Evolutionary conservation across 768 basidiomycete species (phyloP), one percentile per base, ranked within the genome.

Genomic region (Mrakia blollopis): DNA sequence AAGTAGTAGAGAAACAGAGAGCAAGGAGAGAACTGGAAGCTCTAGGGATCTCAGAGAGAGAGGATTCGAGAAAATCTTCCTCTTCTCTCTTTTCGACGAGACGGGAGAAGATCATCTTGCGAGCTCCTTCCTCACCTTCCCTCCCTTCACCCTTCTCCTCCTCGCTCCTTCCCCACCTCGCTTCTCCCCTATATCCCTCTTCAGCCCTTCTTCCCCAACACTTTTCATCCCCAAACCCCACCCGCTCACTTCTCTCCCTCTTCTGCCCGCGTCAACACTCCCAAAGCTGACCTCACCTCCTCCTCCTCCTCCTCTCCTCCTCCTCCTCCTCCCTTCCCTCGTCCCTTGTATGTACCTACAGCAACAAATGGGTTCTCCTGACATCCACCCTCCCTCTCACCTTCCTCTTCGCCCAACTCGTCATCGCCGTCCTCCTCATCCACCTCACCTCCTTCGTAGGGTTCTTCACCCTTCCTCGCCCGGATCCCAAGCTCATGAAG

Each of bases 381-480:
- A 39, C 47, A 3, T 54, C 74, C 0, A 25, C 74, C 3, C 83
- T 91, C 14, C 90, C 91, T 0, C 85, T 92, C 30, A 80, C 89
- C 4, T 91, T 92, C 84, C 86, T 92, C 9, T 83, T 91, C 69
- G 81, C 88, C 50, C 91, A 92, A 81, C 87, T 90, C n/a, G 69
- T 89, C 37, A 88, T 91, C 54, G 90, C 91, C 8, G 89, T 92
- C 44, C 63, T 88, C 1, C 85, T 91, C 2, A 85, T 92, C 14
- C 89, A 90, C 14, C 32, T 60, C 11, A 67, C 62, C 44, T 28
- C 35, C 79, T 80, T 85, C 2, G 85, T 88, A 0, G 87, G 89
- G 5, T 57, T 74, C 0, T 78, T 86, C 6, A 69, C 52, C 8
- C 72, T 78, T 8, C 77, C 77, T 2, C 63, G 72, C 1, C 32